Percentiles rank a stretch among this genome's conserved stretches.
phyloP scores from a whole-genome alignment of 306 rosid species.

The Citrullus mucosospermus region DNA sequence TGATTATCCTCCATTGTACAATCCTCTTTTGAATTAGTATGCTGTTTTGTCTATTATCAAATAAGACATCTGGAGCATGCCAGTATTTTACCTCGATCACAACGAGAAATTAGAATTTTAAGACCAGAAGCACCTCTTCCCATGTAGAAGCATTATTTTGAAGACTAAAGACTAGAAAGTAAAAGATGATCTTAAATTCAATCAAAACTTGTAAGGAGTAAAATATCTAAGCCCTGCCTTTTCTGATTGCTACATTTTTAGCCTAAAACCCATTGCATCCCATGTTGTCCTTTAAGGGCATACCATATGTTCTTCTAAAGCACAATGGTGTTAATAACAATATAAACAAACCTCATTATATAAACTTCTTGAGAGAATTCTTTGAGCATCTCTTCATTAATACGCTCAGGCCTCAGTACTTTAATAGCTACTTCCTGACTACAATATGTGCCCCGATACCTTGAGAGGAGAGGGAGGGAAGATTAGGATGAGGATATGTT shows the following conservation, averaged over 20 bases:
- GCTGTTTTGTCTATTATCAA: background rate
- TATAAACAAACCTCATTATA: slow-evolving; percentile 76
- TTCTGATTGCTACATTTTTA: background rate
- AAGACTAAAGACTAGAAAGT: slow-evolving; percentile 3
- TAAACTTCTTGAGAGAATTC: slow-evolving; percentile 98
- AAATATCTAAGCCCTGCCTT: background rate
- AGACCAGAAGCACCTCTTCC: slow-evolving; percentile 3
- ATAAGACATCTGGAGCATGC: background rate
- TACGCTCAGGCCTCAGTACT: slow-evolving; percentile 74
- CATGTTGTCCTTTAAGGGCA: background rate
- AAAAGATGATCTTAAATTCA: background rate
- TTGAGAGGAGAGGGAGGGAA: slow-evolving; percentile 26
- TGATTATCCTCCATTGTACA: background rate
- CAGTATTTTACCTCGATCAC: background rate
- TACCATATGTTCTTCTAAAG: background rate
- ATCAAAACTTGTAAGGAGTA: background rate
- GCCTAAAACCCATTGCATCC: slow-evolving; percentile 1
- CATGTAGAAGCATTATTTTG: background rate
- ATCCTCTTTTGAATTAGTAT: background rate
- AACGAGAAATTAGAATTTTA: background rate
- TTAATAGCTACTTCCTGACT: slow-evolving; percentile 97
- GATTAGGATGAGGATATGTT: slow-evolving; percentile 22
- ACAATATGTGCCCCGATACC: slow-evolving; percentile 87
- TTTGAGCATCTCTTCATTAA: slow-evolving; percentile 69
- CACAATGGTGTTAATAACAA: slow-evolving; percentile 8